Base-by-base conservation (phyloP, 2,329 filamentous ascomycete species). In the Beauveria sp. region DNA sequence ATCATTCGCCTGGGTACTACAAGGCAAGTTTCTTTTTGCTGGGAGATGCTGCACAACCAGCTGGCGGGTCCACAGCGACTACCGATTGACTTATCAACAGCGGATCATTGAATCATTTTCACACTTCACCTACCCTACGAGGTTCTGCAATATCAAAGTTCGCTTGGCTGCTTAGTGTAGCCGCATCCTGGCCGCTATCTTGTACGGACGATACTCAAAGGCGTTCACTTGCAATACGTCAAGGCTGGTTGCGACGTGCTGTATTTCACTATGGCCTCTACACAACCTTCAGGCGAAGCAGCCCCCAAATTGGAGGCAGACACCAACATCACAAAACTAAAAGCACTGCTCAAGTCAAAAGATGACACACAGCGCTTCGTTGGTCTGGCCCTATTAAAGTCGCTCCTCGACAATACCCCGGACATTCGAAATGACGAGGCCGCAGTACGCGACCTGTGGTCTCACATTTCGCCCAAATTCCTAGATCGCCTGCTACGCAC, bases 321-420 rank as follows among this genome's bases (percentile, higher is more conserved):
- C 6, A 65, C 66, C 43, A 70, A 68, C 60, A 60, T 75, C 57
- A 73, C 79, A 56, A 82, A 82, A 67, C 80, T 88, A 59, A 76
- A 83, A 65, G 68, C 75, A 1, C 77, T 88, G 3, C 78, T 90
- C 40, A 75, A 76, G 60, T 73, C 82, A 60, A 85, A 84, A 64
- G 81, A 88, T 69, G 87, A 90, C 69, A 89, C 87, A 0, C 83
- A 85, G 22, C 81, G 84, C 67, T 89, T 90, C 66, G 86, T 88
- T 45, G 87, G 86, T 8, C 76, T 90, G 24, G 84, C 86, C 1
- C 77, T 89, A 24, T 77, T 89, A 56, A 88, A 86, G 67, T 83
- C 84, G n/a, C 73, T 87, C 14, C 77, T 90, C 38, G 86, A 89
- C 71, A 85, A 83, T 68, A 80, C 82, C 6, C 73, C 77, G 24